Evolutionary conservation across 192 early-diverging fungal species (phyloP).

Genomic region (Coemansia sp.): DNA sequence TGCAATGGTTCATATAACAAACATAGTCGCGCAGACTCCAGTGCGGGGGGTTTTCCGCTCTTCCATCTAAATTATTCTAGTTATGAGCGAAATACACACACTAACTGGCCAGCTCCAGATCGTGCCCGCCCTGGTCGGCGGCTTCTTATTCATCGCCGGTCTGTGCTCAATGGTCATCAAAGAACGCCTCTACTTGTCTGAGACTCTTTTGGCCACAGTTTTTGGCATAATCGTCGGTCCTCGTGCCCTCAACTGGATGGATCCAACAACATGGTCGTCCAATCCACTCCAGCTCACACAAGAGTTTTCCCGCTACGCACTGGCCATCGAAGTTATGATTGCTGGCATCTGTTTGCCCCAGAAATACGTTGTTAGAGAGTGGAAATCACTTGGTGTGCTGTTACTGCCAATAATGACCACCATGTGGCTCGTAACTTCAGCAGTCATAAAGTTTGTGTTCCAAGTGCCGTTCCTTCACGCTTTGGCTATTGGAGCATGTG

Average conservation of each 20-base stretch:
- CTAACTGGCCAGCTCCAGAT: constrained; percentile 38
- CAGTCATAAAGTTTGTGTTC: constrained; percentile 65
- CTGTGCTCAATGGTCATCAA: constrained; percentile 67
- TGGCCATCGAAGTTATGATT: constrained; percentile 85
- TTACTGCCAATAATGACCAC: constrained; percentile 76
- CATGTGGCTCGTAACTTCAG: constrained; percentile 75
- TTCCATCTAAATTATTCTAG: background rate
- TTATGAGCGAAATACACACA: constrained; percentile 41
- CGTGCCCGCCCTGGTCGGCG: constrained; percentile 62
- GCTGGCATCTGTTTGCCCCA: constrained; percentile 81
- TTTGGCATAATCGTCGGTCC: constrained; percentile 88
- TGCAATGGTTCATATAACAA: too few species aligned
- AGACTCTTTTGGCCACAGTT: constrained; percentile 77
- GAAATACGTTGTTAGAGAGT: constrained; percentile 71
- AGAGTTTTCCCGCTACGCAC: constrained; percentile 72
- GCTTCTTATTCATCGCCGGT: constrained; percentile 68
- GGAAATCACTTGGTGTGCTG: constrained; percentile 64
- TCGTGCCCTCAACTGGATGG: constrained; percentile 64
- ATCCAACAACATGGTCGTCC: constrained; percentile 63
- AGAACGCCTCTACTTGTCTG: constrained; percentile 70
- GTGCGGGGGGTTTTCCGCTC: background rate
- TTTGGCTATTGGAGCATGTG: constrained; percentile 77
- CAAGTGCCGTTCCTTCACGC: constrained; percentile 60
- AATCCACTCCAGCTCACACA: constrained; percentile 59
- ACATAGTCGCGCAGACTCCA: too few species aligned